Conservation (phyloP, 2,329 filamentous ascomycete species). For the Xylaria sp. region DNA sequence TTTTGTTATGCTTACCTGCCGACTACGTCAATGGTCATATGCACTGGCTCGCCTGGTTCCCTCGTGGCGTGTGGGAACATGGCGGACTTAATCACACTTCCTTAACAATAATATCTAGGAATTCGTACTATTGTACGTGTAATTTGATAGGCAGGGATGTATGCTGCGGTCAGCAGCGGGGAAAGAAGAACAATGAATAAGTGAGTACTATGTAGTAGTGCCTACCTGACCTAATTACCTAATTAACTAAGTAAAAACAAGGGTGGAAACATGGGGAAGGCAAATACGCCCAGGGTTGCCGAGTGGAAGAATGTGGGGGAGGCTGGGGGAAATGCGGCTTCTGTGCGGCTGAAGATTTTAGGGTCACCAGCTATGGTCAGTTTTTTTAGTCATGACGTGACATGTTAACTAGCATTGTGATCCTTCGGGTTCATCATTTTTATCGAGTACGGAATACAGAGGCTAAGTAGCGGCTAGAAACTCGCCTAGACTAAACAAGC, state of each 20-base stretch:
- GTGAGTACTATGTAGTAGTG: background rate
- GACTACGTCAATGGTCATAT: slow-evolving; percentile 33
- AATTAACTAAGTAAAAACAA: background rate
- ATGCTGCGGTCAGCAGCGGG: slow-evolving; percentile 19
- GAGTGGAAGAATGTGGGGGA: slow-evolving; percentile 25
- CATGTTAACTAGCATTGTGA: slow-evolving; percentile 26
- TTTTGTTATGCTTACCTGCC: slow-evolving; percentile 20
- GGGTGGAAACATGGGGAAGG: slow-evolving; percentile 21
- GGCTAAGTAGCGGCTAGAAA: too few relatives aligned
- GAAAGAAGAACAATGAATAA: background rate
- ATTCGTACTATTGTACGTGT: background rate
- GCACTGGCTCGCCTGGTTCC: slow-evolving; percentile 22
- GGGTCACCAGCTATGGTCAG: background rate
- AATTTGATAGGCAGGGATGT: background rate
- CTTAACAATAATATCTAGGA: background rate
- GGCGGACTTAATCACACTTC: background rate
- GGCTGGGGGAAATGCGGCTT: slow-evolving; percentile 35
- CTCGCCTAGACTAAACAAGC: background rate
- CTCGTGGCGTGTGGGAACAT: slow-evolving; percentile 32
- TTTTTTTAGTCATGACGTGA: slow-evolving; percentile 22
- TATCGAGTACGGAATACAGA: too few relatives aligned
- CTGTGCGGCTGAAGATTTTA: slow-evolving; percentile 35
- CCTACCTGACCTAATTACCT: too few relatives aligned
- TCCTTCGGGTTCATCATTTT: slow-evolving; percentile 22
- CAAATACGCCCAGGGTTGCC: slow-evolving; percentile 1